Evolutionary conservation across 192 early-diverging fungal species (phyloP).

Genomic region (Ambispora gerdemannii): DNA sequence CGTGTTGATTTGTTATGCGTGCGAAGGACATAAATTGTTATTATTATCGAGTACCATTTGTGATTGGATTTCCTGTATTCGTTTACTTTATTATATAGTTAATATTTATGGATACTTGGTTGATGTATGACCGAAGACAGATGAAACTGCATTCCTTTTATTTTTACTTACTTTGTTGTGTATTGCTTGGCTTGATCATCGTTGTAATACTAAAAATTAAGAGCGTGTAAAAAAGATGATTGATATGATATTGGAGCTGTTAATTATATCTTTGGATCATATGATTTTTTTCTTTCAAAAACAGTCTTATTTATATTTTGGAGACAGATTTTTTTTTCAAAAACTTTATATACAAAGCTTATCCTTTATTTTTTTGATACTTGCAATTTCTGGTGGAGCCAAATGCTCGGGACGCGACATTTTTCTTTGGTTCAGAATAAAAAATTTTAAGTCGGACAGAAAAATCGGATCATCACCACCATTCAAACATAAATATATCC

Average conservation of each 20-base stretch:
- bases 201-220: slow-evolving; percentile 96
- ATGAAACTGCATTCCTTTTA: not conserved
- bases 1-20: not conserved
- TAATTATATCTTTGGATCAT: too few relatives aligned
- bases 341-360: not conserved
- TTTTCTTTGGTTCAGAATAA: too few relatives aligned
- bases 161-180: slow-evolving; percentile 70
- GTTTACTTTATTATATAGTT: slow-evolving; percentile 58
- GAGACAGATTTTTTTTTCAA: not conserved
- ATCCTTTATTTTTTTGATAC: slow-evolving; percentile 20
- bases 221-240: too few relatives aligned
- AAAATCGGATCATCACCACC: too few relatives aligned
- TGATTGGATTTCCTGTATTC: slow-evolving; percentile 90
- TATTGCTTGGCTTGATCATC: slow-evolving; percentile 93
- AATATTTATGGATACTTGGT: not conserved
- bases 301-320: not conserved
- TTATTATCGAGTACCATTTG: slow-evolving; percentile 62
- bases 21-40: not conserved
- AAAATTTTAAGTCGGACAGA: too few relatives aligned
- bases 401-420: slow-evolving; percentile 96
- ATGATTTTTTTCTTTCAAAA: not conserved
- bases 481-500: too few relatives aligned
- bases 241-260: not conserved
- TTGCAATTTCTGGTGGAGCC: slow-evolving; percentile 94
- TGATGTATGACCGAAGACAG: not conserved